phyloP scores from a whole-genome alignment of 2,329 filamentous ascomycete genomes.

The Sporothrix curviconia region DNA sequence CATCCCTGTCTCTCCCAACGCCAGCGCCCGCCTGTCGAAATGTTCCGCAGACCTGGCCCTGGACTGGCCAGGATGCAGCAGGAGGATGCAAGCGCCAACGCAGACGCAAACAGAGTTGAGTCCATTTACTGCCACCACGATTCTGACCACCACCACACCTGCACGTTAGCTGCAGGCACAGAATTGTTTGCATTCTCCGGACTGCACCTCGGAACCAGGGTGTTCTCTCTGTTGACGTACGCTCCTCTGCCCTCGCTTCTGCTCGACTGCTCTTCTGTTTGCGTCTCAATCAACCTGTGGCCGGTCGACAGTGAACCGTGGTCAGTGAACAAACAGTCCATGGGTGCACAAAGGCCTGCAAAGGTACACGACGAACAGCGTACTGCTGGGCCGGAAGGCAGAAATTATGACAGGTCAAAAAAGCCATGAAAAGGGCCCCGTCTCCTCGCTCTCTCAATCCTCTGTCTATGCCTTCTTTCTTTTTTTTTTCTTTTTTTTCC shows the following conservation, averaged over 20 bases:
- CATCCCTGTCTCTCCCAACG: neutral
- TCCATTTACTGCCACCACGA: no score
- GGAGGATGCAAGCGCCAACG: neutral
- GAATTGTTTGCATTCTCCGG: neutral
- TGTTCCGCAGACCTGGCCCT: neutral
- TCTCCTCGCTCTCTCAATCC: neutral
- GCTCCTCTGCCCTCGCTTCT: no score
- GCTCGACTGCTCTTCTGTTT: neutral
- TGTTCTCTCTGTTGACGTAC: neutral
- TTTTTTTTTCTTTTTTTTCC: neutral
- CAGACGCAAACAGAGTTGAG: neutral
- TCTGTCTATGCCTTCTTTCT: neutral
- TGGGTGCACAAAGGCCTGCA: neutral
- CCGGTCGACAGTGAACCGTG: neutral
- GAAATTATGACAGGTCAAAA: slow-evolving; percentile 4
- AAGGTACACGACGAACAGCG: neutral
- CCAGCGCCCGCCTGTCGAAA: neutral
- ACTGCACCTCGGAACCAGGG: neutral
- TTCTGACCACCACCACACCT: neutral
- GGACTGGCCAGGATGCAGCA: neutral
- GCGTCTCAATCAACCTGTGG: neutral
- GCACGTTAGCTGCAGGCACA: neutral
- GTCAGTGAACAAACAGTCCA: neutral
- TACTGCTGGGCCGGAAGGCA: neutral
- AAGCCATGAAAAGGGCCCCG: neutral